Percentiles rank a stretch among this genome's conserved stretches.
phyloP scores from a whole-genome alignment of 2,329 filamentous ascomycete species.

The Geosmithia putterillii region DNA sequence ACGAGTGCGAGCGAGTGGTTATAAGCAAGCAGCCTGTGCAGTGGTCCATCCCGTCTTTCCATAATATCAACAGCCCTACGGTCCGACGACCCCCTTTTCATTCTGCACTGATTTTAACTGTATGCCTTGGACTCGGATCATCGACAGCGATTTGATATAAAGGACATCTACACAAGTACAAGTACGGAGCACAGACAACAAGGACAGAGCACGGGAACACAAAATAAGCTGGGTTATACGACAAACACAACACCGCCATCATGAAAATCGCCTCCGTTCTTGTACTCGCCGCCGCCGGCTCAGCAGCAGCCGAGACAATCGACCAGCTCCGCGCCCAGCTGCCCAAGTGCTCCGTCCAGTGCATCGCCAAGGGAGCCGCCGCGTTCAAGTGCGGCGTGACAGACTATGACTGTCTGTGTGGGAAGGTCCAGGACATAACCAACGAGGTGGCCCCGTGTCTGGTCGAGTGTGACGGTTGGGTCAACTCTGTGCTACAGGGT shows the following conservation, averaged over 20 bases:
- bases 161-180: too few species aligned
- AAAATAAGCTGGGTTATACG: too few species aligned
- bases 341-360: constrained; percentile 24
- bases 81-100: too few species aligned
- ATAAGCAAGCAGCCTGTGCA: too few species aligned
- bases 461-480: too few species aligned
- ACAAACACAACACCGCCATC: background rate
- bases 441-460: constrained; percentile 21
- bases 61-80: background rate
- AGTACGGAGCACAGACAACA: too few species aligned
- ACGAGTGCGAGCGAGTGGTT: too few species aligned
- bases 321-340: constrained; percentile 11
- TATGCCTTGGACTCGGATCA: background rate
- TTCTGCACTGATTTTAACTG: background rate
- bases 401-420: constrained; percentile 26
- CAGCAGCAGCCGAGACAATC: constrained; percentile 3
- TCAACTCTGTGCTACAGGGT: too few species aligned
- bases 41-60: background rate
- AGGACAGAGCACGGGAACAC: too few species aligned
- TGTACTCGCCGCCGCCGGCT: constrained; percentile 5
- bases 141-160: too few species aligned
- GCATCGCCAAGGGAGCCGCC: constrained; percentile 17
- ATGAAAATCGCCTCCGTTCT: background rate
- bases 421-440: constrained; percentile 19
- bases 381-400: constrained; percentile 17